A percentile compares a stretch with the other conserved stretches of the same genome.
Conservation (phyloP, 1,139 yeast species). For the Tardiomyces digboiensis region DNA sequence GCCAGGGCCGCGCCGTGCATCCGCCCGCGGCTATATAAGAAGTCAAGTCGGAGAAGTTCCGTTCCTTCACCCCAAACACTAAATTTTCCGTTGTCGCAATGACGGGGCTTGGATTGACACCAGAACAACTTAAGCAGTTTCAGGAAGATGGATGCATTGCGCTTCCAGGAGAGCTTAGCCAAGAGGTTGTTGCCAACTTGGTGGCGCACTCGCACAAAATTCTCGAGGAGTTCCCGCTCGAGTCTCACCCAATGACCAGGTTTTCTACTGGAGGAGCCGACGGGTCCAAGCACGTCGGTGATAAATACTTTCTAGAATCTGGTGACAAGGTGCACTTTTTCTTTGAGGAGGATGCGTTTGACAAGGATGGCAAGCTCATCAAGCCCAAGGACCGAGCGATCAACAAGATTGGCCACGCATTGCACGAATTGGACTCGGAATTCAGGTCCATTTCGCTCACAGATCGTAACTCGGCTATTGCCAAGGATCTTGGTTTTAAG, state of each 20-base stretch:
- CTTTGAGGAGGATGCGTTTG: constrained; percentile 66
- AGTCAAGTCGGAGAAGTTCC: no score
- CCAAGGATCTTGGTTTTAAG: constrained; percentile 39
- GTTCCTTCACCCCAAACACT: no score
- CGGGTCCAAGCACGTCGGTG: constrained; percentile 50
- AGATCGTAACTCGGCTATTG: constrained; percentile 41
- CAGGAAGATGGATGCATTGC: constrained; percentile 54
- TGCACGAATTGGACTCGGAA: constrained; percentile 46
- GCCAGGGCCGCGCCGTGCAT: no score
- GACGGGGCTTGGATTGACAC: constrained; percentile 20
- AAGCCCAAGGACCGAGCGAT: constrained; percentile 49
- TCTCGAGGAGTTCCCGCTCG: constrained; percentile 41
- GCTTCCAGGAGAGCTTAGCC: constrained; percentile 42
- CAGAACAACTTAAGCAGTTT: constrained; percentile 30
- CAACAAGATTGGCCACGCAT: constrained; percentile 74
- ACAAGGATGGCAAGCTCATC: constrained; percentile 38
- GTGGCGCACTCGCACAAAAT: constrained; percentile 21
- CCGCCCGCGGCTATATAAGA: no score
- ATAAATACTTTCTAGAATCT: constrained; percentile 59
- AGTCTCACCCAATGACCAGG: constrained; percentile 59
- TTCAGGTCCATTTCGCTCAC: constrained; percentile 46
- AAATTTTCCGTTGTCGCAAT: no score
- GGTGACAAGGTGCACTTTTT: constrained; percentile 62
- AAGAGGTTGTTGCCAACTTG: constrained; percentile 9
- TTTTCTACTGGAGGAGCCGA: constrained; percentile 58